Evolutionary conservation across 345 rosid species (phyloP).

Genomic region (Bruguiera parviflora): DNA sequence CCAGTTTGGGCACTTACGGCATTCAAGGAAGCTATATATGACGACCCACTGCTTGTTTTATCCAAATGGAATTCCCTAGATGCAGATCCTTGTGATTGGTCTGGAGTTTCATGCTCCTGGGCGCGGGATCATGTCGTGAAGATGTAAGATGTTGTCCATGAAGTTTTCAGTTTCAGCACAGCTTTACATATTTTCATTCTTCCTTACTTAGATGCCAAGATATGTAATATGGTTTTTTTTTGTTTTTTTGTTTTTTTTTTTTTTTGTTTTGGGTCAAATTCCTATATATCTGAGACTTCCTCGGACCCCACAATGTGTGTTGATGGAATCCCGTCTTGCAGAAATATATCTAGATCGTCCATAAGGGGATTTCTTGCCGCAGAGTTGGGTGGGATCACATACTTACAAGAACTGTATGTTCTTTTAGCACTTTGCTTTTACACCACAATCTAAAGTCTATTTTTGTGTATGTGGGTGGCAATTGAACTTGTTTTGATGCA

Average conservation of each 20-base stretch:
- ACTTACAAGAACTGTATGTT: constrained; percentile 74
- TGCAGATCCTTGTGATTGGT: constrained; percentile 89
- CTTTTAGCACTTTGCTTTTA: background rate
- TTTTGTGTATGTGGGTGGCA: background rate
- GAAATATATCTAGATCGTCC: constrained; percentile 71
- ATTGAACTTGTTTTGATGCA: constrained; percentile 15
- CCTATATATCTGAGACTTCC: no score
- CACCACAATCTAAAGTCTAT: background rate
- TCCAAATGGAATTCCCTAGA: constrained; percentile 78
- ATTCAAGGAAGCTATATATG: constrained; percentile 86
- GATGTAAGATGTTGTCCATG: constrained; percentile 51
- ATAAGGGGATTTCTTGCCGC: constrained; percentile 83
- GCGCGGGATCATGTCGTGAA: constrained; percentile 65
- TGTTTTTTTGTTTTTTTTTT: constrained; percentile 9
- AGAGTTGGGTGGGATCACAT: constrained; percentile 65
- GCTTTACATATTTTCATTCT: background rate
- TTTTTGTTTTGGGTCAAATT: background rate
- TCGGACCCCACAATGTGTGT: background rate
- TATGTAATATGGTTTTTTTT: constrained; percentile 1
- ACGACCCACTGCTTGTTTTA: constrained; percentile 74
- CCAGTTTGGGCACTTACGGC: constrained; percentile 65
- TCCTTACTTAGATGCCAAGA: constrained; percentile 7
- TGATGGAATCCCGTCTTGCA: constrained; percentile 31
- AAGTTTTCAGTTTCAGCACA: background rate
- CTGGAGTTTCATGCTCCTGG: constrained; percentile 56